Base-by-base conservation (phyloP, 1,139 yeast species). In the Pichia sp. region DNA sequence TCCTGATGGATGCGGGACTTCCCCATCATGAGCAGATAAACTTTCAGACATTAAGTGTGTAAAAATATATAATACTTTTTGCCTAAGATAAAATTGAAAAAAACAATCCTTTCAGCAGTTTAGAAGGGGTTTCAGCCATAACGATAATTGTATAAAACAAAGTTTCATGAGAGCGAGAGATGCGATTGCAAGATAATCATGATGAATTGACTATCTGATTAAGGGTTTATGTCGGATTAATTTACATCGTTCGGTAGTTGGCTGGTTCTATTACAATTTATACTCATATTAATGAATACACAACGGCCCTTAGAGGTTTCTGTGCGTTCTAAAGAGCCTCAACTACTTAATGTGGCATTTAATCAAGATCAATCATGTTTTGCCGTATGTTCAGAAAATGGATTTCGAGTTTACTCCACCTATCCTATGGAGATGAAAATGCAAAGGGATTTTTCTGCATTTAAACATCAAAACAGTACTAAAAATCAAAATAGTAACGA, bases 281-380 rank as follows among this genome's bases (percentile, higher is more conserved):
- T 16, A 14, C n/a, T 8, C n/a, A 14, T 14, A n/a, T 20, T 13
- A 9, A 69, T 70, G 74, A 68, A 69, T 51, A 64, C 73, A 9
- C 70, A 66, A 37, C 55, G 55, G 22, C 60, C 68, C 15, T 50
- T 66, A 22, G 53, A 57, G 27, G 50, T 52, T 20, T 38, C 45
- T 3, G 22, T 35, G 21, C 43, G 47, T 21, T 45, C 58, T 18
- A 51, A 51, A 38, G 68, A 62, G 44, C 68, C 73, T 21, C 63
- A 64, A 41, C 68, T 82, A 30, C 65, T 81, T 21, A 72, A 78
- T 48, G 77, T 81, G 14, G 65, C 78, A 25, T 88, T 88, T 67
- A 89, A 89, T 62, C 95, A 87, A 63, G 95, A 88, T 62, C 86
- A 80, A 55, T 85, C 88, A 35, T 88, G 96, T 59, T 88, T 89